Conservation (phyloP, 2,329 filamentous ascomycete species). For the Aspergillus aculeatinus region DNA sequence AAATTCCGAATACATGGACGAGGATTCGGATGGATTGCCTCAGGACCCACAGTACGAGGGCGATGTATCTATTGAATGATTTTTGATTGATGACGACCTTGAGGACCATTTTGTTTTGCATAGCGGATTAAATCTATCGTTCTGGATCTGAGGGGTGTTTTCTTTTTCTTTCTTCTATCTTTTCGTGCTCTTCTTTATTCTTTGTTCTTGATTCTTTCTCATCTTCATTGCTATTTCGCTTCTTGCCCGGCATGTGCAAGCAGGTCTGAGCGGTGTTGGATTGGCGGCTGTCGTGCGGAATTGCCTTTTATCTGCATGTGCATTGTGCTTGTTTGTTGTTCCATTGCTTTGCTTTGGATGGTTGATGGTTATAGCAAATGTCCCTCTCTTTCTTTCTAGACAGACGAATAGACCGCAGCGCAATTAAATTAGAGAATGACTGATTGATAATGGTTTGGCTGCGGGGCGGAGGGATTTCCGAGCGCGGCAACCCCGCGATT, state of each 20-base stretch:
- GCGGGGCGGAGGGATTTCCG: not conserved
- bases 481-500: slow-evolving; percentile 12
- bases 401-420: not conserved
- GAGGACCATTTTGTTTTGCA: slow-evolving; percentile 23
- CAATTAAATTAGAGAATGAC: not conserved
- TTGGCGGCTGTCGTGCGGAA: not conserved
- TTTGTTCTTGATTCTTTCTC: not conserved
- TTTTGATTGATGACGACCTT: slow-evolving; percentile 15
- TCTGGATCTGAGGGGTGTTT: slow-evolving; percentile 1
- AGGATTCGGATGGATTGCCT: slow-evolving; percentile 7
- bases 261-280: slow-evolving; percentile 1
- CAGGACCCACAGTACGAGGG: slow-evolving; percentile 14
- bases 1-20: not conserved
- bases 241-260: not conserved
- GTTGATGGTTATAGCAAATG: not conserved
- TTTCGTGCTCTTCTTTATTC: not conserved
- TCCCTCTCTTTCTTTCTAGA: not conserved
- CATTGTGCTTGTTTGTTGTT: not conserved
- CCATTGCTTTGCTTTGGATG: not conserved
- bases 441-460: not conserved
- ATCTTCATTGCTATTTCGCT: not conserved
- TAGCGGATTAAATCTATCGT: slow-evolving; percentile 22
- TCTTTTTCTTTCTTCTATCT: not conserved
- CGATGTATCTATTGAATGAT: slow-evolving; percentile 21
- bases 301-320: not conserved